Evolutionary conservation across 2,329 filamentous ascomycete species (phyloP).

Genomic region (Xylariaceae sp.): DNA sequence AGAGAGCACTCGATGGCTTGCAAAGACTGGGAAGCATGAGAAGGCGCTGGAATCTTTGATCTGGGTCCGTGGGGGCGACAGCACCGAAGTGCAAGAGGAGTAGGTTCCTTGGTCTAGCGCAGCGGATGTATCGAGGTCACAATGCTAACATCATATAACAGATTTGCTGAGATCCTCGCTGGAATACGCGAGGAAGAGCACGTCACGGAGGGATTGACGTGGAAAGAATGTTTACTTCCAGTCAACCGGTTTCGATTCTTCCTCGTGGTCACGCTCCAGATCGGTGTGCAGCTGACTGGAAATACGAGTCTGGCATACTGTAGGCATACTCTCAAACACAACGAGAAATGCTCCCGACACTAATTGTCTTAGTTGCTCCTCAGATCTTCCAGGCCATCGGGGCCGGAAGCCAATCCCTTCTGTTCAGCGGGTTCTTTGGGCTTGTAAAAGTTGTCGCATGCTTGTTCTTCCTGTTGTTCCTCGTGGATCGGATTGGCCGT

Average conservation of each 20-base stretch:
- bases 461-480: conserved; percentile 44
- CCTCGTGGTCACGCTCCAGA: conserved; percentile 48
- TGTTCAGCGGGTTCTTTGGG: conserved; percentile 53
- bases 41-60: conserved; percentile 47
- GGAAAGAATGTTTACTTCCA: conserved; percentile 45
- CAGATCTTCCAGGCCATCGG: conserved; percentile 51
- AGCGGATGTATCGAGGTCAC: neutral
- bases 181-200: conserved; percentile 47
- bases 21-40: conserved; percentile 43
- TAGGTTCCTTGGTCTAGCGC: conserved; percentile 14
- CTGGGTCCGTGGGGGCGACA: conserved; percentile 50
- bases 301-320: conserved; percentile 51
- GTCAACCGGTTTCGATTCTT: conserved; percentile 48
- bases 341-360: conserved; percentile 7
- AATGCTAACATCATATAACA: conserved; percentile 11
- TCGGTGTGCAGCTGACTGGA: conserved; percentile 47
- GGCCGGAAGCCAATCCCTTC: conserved; percentile 43
- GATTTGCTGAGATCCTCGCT: conserved; percentile 41
- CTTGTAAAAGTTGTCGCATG: conserved; percentile 50
- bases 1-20: conserved; percentile 47
- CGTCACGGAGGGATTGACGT: conserved; percentile 43
- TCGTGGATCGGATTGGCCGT: conserved; percentile 49
- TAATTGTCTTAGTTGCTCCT: conserved; percentile 38
- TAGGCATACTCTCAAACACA: conserved; percentile 14
- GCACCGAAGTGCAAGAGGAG: conserved; percentile 35